Base-by-base conservation (phyloP, 352 stramenopile genomes). In the Pythium rhizo-oryzae region DNA sequence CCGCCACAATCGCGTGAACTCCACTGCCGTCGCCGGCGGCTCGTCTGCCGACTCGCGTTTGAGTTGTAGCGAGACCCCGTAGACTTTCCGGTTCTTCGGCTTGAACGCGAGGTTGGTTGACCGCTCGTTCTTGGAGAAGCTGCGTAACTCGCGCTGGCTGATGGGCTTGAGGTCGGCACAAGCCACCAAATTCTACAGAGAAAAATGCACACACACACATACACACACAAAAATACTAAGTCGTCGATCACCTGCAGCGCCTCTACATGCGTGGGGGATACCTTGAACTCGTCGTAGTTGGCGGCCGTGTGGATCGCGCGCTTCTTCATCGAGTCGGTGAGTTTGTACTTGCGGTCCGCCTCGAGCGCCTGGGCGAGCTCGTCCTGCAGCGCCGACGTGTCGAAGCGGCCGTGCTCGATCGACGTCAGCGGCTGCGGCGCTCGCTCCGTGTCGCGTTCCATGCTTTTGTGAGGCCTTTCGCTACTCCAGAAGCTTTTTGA, bases 251-350 rank as follows among this genome's bases (percentile, higher is more conserved):
- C n/a, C n/a, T n/a, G n/a, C n/a, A n/a, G n/a, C n/a, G n/a, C n/a
- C n/a, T n/a, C n/a, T n/a, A n/a, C n/a, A n/a, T n/a, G n/a, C n/a
- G n/a, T n/a, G n/a, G 7, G 41, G 11, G 41, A 47, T 8, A 93
- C 88, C 73, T 91, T 92, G 70, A 96, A 94, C 59, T 96, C 89
- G 61, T 96, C 85, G 69, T 95, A 96, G 76, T 71, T 94, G 7
- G 76, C 70, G 2, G 89, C 87, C 0, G 85, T 93, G 67, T 94
- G 87, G 67, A 95, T 96, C 52, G 89, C 89, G 6, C 87, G 89
- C 69, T 96, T 96, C 73, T 96, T 96, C 82, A 92, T 92, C 50
- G 66, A 82, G 72, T 96, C 89, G 0, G 89, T 96, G 43, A 88
- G 76, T 62, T 92, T 93, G 72, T 96, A 96, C 24, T 91, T 60